phyloP scores from a whole-genome alignment of 2,329 filamentous ascomycete species.

The Monosporascus ibericus region DNA sequence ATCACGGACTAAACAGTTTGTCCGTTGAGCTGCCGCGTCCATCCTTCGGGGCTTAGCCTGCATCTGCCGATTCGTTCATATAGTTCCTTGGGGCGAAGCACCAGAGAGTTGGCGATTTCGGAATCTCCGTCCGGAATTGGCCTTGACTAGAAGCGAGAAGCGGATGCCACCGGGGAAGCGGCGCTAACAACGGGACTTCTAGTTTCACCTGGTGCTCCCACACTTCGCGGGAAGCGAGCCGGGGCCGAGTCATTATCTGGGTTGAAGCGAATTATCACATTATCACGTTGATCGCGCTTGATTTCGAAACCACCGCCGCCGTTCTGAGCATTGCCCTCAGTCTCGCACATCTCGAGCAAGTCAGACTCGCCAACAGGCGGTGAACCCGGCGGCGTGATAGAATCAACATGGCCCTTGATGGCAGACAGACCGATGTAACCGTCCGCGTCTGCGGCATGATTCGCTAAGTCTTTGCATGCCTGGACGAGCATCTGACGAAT shows the following conservation, averaged over 20 bases:
- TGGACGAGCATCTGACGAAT: slow-evolving; percentile 71
- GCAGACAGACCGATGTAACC: slow-evolving; percentile 65
- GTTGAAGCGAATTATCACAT: slow-evolving; percentile 47
- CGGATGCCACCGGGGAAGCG: slow-evolving; percentile 6
- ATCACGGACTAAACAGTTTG: neutral
- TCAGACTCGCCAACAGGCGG: slow-evolving; percentile 53
- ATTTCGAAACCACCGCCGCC: slow-evolving; percentile 85
- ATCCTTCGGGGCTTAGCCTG: too few species aligned
- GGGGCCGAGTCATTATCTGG: slow-evolving; percentile 41
- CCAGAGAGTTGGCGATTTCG: too few species aligned
- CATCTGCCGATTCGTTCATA: too few species aligned
- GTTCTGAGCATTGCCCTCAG: slow-evolving; percentile 78
- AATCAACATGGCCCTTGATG: slow-evolving; percentile 61
- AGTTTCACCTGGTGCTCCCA: slow-evolving; percentile 61
- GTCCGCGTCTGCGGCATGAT: slow-evolving; percentile 39
- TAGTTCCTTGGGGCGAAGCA: too few species aligned
- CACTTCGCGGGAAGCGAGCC: slow-evolving; percentile 34
- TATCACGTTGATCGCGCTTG: slow-evolving; percentile 42
- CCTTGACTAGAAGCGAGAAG: neutral
- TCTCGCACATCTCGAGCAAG: slow-evolving; percentile 80
- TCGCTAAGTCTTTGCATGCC: slow-evolving; percentile 62
- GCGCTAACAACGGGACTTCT: slow-evolving; percentile 49
- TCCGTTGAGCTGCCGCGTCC: too few species aligned
- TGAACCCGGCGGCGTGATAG: slow-evolving; percentile 44
- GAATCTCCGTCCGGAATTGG: too few species aligned